Evolutionary conservation across 768 basidiomycete genomes (phyloP), one percentile per base, ranked within the genome.

Genomic region (Dentipellis fragilis): DNA sequence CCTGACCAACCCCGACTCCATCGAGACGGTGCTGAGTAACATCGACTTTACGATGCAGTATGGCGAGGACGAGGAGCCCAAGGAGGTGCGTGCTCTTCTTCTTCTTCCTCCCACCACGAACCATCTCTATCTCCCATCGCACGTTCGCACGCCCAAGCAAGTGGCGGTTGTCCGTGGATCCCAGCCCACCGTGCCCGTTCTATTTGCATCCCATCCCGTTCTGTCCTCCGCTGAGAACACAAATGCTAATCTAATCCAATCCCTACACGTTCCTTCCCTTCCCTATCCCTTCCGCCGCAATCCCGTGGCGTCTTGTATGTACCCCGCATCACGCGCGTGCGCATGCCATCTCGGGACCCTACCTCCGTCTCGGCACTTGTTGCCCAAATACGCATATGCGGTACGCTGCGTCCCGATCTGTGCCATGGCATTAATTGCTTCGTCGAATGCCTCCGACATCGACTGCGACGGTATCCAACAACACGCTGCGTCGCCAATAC

Each of bases 11-110:
- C 80, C 93, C 50, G 92, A 96, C 63, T 94, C 93, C 0, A 76
- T 99, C 52, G 89, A 91, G 65, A 85, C 81, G 2, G 84, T 97
- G 10, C 77, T 99, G 57, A 93, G 92, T 67, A 93, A 99, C 68
- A 89, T 99, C 54, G 96, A 99, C 72, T 95, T 92, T 64, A 88
- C 92, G 56, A 93, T 99, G 84, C 96, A 99, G 67, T 99, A 96
- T 64, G 95, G 95, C 36, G 95, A 98, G 73, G 92, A 94, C 57
- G 95, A 99, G 67, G 95, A 99, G 66, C 94, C 95, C 14, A 93
- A 87, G 75, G 91, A 91, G 82, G 89, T 88, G 64, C 56, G 75
- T 59, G 19, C 38, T 55, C 46, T 19, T 34, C 48, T 17, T 17
- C 34, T n/a, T n/a, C n/a, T n/a, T n/a, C n/a, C n/a, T 16, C 35